These are phyloP conservation scores for Colletotrichum sojae DNA, from an alignment of 2,329 filamentous ascomycete genomes.

Conservation along the genomic window DNA sequence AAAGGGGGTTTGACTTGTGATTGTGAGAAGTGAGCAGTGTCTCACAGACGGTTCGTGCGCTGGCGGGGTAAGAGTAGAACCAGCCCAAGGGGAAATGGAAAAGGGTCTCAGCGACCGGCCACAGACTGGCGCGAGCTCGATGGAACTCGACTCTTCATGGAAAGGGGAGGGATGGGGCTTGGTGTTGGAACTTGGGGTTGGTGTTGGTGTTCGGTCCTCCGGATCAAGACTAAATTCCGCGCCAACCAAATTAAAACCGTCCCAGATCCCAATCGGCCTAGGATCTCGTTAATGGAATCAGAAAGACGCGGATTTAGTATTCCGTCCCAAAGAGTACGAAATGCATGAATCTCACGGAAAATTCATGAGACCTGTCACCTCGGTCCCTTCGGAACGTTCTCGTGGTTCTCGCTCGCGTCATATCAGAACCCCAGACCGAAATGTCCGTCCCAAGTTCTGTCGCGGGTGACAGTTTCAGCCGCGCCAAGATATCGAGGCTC, in stretches of 20 bases:
- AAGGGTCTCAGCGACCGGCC: conserved; percentile 13
- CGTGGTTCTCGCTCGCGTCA: not conserved
- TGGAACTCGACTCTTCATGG: too few relatives aligned
- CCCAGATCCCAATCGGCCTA: not conserved
- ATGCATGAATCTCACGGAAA: not conserved
- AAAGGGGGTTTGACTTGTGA: not conserved
- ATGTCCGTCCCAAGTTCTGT: conserved; percentile 28
- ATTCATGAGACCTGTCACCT: conserved; percentile 15
- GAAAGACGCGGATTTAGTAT: not conserved
- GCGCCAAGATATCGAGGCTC: conserved; percentile 13
- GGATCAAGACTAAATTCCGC: conserved; percentile 31
- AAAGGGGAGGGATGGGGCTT: too few relatives aligned
- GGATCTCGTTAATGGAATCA: not conserved
- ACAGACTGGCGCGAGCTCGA: conserved; percentile 29
- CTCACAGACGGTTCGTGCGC: conserved; percentile 25
- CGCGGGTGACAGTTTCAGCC: conserved; percentile 34
- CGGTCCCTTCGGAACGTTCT: conserved; percentile 12
- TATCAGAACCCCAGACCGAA: not conserved
- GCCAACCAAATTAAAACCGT: not conserved
- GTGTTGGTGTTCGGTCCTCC: conserved; percentile 1
- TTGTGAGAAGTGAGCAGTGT: conserved; percentile 14
- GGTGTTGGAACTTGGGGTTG: too few relatives aligned
- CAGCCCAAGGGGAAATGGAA: too few relatives aligned
- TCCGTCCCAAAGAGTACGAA: not conserved
- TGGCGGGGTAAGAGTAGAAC: conserved; percentile 19